Conservation (phyloP, 2,329 filamentous ascomycete genomes). For the Epichloe sylvatica region DNA sequence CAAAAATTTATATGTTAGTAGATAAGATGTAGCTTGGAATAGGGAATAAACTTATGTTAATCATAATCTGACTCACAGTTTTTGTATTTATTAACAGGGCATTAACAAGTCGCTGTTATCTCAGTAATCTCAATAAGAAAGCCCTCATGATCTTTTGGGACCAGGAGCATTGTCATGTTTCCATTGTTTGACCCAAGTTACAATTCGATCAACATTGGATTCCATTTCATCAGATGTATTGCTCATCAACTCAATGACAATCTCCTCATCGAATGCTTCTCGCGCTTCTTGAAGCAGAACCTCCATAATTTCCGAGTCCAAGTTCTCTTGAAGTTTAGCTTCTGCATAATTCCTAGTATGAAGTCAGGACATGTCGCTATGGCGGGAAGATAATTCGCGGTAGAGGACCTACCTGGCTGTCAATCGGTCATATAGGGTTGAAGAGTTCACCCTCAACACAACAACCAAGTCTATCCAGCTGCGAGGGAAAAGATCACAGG, state of each 20-base stretch:
- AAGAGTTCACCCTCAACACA: constrained; percentile 71
- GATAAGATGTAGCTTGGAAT: too few relatives aligned
- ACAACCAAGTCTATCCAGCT: constrained; percentile 93
- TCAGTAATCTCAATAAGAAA: too few relatives aligned
- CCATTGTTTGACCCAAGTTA: constrained; percentile 73
- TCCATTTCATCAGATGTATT: constrained; percentile 77
- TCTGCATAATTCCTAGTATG: constrained; percentile 58
- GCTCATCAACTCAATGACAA: constrained; percentile 79
- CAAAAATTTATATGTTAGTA: not conserved
- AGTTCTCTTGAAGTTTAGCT: constrained; percentile 83
- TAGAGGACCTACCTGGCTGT: constrained; percentile 43
- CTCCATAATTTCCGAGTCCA: constrained; percentile 96
- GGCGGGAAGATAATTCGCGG: too few relatives aligned
- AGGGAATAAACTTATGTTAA: too few relatives aligned
- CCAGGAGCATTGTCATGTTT: constrained; percentile 24
- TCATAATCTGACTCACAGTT: too few relatives aligned
- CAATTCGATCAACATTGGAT: constrained; percentile 70
- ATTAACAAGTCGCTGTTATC: not conserved
- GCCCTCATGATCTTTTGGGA: not conserved
- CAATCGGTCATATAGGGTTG: constrained; percentile 71
- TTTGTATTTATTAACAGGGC: too few relatives aligned
- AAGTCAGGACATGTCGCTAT: not conserved
- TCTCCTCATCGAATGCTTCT: constrained; percentile 73
- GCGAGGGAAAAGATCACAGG: constrained; percentile 85
- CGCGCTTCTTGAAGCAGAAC: constrained; percentile 80